Evolutionary conservation across 306 rosid species (phyloP), one percentile per base, ranked within the genome.

Genomic region (Lablab purpureus): DNA sequence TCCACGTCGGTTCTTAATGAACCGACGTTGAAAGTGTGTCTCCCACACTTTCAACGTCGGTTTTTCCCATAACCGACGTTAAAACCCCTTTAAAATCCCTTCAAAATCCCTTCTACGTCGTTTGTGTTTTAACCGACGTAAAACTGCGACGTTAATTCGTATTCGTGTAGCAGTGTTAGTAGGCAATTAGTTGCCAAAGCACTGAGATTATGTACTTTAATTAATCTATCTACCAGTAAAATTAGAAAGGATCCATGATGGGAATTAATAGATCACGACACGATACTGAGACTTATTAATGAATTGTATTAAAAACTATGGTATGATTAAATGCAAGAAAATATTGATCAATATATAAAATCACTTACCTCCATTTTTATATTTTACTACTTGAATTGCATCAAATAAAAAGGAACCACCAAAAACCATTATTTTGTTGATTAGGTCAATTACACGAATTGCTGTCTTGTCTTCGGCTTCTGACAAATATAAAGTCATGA

Each of bases 101-200:
- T n/a, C n/a, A n/a, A n/a, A n/a, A n/a, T n/a, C n/a, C n/a, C n/a
- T n/a, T n/a, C n/a, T n/a, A n/a, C n/a, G n/a, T n/a, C n/a, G n/a
- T n/a, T n/a, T n/a, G n/a, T n/a, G n/a, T n/a, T n/a, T n/a, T n/a
- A n/a, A n/a, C n/a, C n/a, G n/a, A n/a, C n/a, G n/a, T n/a, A n/a
- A n/a, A n/a, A n/a, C n/a, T n/a, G n/a, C n/a, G n/a, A n/a, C n/a
- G n/a, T n/a, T n/a, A n/a, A n/a, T n/a, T n/a, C n/a, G n/a, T n/a
- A n/a, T n/a, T n/a, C n/a, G n/a, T n/a, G n/a, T n/a, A 54, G 32
- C 50, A 50, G 54, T 8, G n/a, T 27, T 62, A 27, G 2, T 49
- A 43, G 13, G 79, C 58, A 74, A n/a, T n/a, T n/a, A 19, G 79
- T 59, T 13, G 18, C 30, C 32, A 10, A 25, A 41, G 79, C 71